These are phyloP conservation scores for Pseudogymnoascus pannorum DNA, from an alignment of 2,329 filamentous ascomycete genomes.

Conservation along the genomic window DNA sequence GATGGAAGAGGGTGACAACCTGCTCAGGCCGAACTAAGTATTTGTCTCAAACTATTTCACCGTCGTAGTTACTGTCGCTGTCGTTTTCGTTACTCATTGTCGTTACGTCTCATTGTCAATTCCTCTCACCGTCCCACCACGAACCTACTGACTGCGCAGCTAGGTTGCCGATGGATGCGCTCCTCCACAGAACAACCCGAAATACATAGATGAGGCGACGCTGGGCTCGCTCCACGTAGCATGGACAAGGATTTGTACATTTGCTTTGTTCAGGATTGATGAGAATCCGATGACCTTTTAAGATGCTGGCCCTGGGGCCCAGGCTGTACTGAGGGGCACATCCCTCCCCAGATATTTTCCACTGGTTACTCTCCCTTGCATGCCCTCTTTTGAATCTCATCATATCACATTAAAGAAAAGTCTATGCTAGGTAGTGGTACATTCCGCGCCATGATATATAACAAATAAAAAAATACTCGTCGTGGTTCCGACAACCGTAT, in stretches of 20 bases:
- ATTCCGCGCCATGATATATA: constrained; percentile 4
- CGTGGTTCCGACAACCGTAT: constrained; percentile 11
- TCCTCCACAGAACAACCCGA: background rate
- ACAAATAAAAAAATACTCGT: background rate
- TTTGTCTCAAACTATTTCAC: background rate
- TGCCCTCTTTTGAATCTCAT: background rate
- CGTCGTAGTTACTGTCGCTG: background rate
- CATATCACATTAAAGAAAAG: constrained; percentile 7
- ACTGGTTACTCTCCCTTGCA: background rate
- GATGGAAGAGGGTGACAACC: too few relatives aligned
- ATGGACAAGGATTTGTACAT: too few relatives aligned
- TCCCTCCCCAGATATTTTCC: background rate
- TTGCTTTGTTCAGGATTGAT: too few relatives aligned
- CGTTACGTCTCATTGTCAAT: background rate
- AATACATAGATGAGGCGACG: too few relatives aligned
- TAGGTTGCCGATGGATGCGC: background rate
- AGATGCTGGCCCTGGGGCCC: background rate
- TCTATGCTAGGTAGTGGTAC: constrained; percentile 8
- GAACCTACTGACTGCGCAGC: background rate
- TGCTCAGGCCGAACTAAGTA: background rate
- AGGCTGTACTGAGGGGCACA: background rate
- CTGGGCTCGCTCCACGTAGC: too few relatives aligned
- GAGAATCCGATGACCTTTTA: too few relatives aligned
- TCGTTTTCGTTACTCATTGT: background rate
- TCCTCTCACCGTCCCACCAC: background rate